phyloP scores from a whole-genome alignment of 306 rosid species.

The Sphenostylis stenocarpa region DNA sequence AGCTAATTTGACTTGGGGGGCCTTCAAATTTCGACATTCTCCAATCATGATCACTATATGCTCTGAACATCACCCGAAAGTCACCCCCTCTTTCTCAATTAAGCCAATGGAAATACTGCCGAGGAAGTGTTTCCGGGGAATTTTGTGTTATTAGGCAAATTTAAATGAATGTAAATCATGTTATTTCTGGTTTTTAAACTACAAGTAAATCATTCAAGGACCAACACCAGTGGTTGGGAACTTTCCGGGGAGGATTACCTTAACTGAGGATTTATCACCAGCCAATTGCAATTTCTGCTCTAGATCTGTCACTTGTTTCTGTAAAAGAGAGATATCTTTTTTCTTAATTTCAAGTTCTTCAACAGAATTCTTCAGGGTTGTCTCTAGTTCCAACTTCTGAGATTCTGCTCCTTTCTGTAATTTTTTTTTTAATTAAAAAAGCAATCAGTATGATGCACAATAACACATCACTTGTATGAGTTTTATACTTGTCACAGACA shows the following conservation, averaged over 20 bases:
- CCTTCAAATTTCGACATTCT: neutral
- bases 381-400: conserved; percentile 59
- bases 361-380: conserved; percentile 56
- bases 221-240: neutral
- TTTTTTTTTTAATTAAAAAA: neutral
- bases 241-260: conserved; percentile 49
- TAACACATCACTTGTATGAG: neutral
- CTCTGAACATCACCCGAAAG: no score
- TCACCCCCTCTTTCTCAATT: neutral
- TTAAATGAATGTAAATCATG: conserved; percentile 11
- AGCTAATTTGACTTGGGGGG: neutral
- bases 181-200: neutral
- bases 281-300: conserved; percentile 68
- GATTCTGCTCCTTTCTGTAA: conserved; percentile 67
- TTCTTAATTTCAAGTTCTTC: conserved; percentile 74
- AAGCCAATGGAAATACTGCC: neutral
- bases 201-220: neutral
- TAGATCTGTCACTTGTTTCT: conserved; percentile 67
- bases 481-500: conserved; percentile 4
- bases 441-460: neutral
- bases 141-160: neutral
- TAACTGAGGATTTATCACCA: conserved; percentile 46
- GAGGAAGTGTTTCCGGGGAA: neutral
- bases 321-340: conserved; percentile 55
- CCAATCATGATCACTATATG: neutral